Percentiles rank a stretch among this genome's conserved stretches.
Conservation (phyloP, 768 basidiomycete genomes). For the Clathrus columnatus region DNA sequence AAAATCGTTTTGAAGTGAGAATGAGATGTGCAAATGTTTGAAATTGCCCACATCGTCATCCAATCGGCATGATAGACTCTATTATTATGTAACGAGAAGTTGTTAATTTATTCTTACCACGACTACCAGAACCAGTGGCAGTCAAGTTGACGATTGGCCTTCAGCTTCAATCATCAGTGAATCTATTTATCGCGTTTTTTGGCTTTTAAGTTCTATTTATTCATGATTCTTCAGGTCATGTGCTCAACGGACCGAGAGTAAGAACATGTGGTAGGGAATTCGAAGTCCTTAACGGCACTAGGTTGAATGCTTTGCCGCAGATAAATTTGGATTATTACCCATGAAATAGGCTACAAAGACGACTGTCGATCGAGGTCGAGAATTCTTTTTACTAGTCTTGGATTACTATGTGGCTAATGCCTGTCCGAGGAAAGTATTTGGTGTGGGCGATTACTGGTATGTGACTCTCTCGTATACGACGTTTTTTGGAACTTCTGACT, state of each 20-base stretch:
- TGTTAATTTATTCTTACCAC: no score
- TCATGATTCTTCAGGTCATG: slow-evolving; percentile 6
- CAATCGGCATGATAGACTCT: no score
- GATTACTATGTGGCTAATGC: slow-evolving; percentile 30
- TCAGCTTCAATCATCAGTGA: no score
- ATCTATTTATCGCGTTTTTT: no score
- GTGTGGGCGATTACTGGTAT: slow-evolving; percentile 33
- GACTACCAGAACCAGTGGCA: no score
- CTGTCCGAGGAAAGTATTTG: slow-evolving; percentile 28
- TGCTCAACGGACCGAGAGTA: neutral
- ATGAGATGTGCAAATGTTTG: no score
- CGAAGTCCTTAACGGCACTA: slow-evolving; percentile 17
- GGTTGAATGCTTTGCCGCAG: slow-evolving; percentile 19
- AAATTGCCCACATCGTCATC: no score
- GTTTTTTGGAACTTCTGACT: neutral
- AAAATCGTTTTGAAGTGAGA: no score
- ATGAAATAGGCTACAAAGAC: neutral
- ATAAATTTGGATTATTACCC: slow-evolving; percentile 18
- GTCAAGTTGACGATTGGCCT: no score
- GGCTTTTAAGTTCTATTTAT: no score
- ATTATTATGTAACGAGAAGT: no score
- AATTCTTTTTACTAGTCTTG: neutral
- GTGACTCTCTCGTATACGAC: neutral
- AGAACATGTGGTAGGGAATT: slow-evolving; percentile 19
- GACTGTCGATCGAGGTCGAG: neutral